Conservation (phyloP, 1,284 basidiomycete species). For the Phenoliferia sp. region DNA sequence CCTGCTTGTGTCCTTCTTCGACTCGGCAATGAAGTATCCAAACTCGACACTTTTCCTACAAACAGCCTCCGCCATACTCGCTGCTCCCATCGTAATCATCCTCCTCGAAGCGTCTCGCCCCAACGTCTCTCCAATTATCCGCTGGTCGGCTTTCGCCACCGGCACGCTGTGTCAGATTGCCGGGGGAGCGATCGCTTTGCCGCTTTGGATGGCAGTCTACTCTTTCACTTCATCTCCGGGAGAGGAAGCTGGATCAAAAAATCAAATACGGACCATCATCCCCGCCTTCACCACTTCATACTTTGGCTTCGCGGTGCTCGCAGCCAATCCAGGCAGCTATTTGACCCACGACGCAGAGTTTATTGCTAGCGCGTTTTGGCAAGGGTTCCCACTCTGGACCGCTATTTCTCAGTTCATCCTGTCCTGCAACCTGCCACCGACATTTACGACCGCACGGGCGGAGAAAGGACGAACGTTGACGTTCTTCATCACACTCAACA, state of each 20-base stretch:
- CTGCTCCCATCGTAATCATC: not conserved
- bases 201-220: not conserved
- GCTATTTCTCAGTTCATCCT: not conserved
- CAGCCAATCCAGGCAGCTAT: not conserved
- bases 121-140: not conserved
- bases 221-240: not conserved
- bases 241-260: not conserved
- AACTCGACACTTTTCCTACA: not conserved
- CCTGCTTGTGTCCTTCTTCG: not conserved
- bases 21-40: not conserved
- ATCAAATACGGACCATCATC: not conserved
- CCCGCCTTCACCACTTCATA: not conserved
- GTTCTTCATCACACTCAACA: not conserved
- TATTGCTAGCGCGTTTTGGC: not conserved
- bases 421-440: not conserved
- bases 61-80: not conserved
- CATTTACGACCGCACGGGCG: not conserved
- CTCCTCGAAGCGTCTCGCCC: not conserved
- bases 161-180: not conserved
- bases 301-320: not conserved
- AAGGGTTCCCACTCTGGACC: not conserved
- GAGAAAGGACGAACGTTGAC: not conserved
- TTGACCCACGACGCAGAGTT: not conserved
- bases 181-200: not conserved
- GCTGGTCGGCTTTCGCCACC: not conserved